These are phyloP conservation scores for Blastomyces percursus DNA, from an alignment of 2,329 filamentous ascomycete species.

Conservation along the genomic window DNA sequence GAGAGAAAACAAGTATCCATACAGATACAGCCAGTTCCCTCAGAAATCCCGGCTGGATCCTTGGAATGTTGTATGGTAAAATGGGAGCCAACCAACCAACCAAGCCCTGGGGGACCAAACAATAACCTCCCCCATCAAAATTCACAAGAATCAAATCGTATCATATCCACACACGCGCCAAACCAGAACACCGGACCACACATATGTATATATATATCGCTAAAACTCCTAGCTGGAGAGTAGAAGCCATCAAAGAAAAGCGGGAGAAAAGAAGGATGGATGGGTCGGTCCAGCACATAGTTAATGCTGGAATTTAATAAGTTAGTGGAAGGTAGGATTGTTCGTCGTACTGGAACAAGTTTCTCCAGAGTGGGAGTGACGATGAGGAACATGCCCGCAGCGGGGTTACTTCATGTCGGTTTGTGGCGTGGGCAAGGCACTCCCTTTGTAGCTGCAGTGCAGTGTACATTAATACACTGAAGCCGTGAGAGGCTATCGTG, in stretches of 20 bases:
- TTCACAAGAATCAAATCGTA: background rate
- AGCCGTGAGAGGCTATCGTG: background rate
- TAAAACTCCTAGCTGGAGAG: background rate
- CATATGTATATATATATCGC: background rate
- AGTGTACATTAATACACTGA: background rate
- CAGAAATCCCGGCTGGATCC: background rate
- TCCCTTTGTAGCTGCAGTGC: background rate
- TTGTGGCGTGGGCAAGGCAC: background rate
- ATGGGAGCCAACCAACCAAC: background rate
- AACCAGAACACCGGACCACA: slow-evolving; percentile 1
- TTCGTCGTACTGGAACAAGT: background rate
- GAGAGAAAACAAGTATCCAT: background rate
- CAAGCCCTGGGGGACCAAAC: background rate
- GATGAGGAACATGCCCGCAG: background rate
- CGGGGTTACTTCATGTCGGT: background rate
- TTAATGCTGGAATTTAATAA: background rate
- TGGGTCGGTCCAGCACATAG: background rate
- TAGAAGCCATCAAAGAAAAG: background rate
- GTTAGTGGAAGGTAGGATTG: background rate
- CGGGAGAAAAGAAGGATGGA: background rate
- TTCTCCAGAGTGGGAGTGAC: background rate
- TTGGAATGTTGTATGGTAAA: background rate
- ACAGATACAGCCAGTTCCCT: background rate
- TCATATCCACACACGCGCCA: background rate
- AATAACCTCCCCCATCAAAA: background rate